Evolutionary conservation across 1,139 yeast genomes (phyloP), one percentile per base, ranked within the genome.

Genomic region (Ogataea hybrid): DNA sequence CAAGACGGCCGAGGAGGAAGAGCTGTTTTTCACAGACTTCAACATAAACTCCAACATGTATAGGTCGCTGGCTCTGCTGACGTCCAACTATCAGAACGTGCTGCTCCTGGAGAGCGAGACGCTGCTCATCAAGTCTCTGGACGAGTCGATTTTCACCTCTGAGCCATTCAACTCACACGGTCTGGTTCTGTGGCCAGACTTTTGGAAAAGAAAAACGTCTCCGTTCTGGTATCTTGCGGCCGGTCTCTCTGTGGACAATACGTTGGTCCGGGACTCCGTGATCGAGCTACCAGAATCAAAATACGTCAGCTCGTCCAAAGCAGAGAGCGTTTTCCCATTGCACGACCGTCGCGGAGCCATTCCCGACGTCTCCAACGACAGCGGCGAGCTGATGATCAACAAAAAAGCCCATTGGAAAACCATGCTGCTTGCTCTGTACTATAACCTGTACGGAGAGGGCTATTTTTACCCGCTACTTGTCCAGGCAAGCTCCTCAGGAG

Each of bases 21-120:
- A 50, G 16, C 28, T 47, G 38, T 54, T 54, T 16, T 48, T 45
- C 28, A 29, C 49, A 15, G 52, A 53, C 32, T 50, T 50, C 38
- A 50, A 46, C 6, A 70, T 76, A 49, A 61, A 67, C 25, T 18
- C 35, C n/a, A 79, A 70, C 56, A 85, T 82, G 62, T 75, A 71
- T 57, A 81, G 81, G 57, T 72, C 76, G 64, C 65, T 82, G 46
- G 86, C 88, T 0, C 55, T 83, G 28, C 62, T 83, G 47, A 65
- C 79, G 27, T 79, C 85, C 7, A 65, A 64, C 41, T 83, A 82
- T 56, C 81, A 80, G 53, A 77, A 77, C 46, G 71, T 81, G 20
- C 57, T 83, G 43, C 77, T 79, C 50, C 58, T 84, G 42, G 88
- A 83, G 54, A 79, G 86, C 10, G 88, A 83, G 57, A 77, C 81